Evolutionary conservation across 768 basidiomycete species (phyloP).

Genomic region (Amylocystis lapponica): DNA sequence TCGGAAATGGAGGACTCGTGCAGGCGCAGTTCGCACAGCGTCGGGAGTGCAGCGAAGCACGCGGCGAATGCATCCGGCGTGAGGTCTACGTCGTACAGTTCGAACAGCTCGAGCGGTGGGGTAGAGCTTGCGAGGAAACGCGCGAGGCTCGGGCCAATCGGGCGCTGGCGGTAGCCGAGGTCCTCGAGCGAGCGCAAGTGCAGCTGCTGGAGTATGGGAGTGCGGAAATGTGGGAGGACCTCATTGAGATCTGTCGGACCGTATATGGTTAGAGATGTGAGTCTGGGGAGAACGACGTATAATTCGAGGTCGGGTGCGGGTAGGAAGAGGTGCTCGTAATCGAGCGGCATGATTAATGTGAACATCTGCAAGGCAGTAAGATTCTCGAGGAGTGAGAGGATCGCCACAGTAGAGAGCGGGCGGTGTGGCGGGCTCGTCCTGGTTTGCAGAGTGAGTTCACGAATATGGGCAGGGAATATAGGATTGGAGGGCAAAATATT

Average conservation of each 20-base stretch:
- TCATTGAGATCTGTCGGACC: conserved; percentile 27
- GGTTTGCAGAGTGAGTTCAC: conserved; percentile 10
- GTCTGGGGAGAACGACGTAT: conserved; percentile 18
- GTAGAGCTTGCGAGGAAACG: conserved; percentile 26
- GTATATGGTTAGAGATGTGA: conserved; percentile 26
- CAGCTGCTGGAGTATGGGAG: conserved; percentile 33
- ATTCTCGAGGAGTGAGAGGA: conserved; percentile 28
- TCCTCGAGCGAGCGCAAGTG: conserved; percentile 37
- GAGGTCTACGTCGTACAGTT: conserved; percentile 45
- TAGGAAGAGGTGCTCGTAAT: conserved; percentile 21
- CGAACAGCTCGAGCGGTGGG: conserved; percentile 35
- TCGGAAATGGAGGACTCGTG: conserved; percentile 57
- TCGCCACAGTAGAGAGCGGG: conserved; percentile 14
- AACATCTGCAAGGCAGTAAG: conserved; percentile 38
- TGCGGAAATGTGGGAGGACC: conserved; percentile 24
- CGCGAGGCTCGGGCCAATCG: conserved; percentile 24
- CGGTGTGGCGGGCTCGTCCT: conserved; percentile 10
- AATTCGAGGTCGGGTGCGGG: conserved; percentile 8
- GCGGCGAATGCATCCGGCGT: conserved; percentile 31
- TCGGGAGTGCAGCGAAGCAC: conserved; percentile 31
- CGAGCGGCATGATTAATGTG: conserved; percentile 33
- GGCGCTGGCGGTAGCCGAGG: conserved; percentile 26
- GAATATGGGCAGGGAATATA: conserved; percentile 25
- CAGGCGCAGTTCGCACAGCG: conserved; percentile 43
- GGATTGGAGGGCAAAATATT: conserved; percentile 17